A percentile compares a stretch with the other conserved stretches of the same genome.
Evolutionary conservation across 345 rosid genomes (phyloP).

Genomic region (Rhizophora apiculata): DNA sequence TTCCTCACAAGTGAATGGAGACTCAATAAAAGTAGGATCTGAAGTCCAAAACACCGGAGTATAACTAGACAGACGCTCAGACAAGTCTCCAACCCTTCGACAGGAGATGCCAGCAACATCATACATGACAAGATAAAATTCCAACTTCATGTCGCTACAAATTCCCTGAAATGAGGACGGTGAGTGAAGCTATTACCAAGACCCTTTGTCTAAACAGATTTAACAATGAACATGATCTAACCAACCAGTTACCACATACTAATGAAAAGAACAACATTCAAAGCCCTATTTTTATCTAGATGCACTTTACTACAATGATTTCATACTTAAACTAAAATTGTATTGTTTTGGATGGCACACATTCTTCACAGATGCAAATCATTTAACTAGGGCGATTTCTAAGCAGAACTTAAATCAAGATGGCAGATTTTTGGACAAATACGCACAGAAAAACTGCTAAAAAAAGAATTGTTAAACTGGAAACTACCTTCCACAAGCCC

Average conservation of each 20-base stretch:
- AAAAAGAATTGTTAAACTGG: not conserved
- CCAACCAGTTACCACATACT: not conserved
- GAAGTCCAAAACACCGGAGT: conserved; percentile 77
- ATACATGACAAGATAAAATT: conserved; percentile 66
- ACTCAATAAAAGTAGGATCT: conserved; percentile 34
- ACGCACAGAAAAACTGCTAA: not conserved
- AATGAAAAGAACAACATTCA: not conserved
- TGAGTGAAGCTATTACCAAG: not conserved
- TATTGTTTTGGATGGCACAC: not conserved
- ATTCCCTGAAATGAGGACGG: conserved; percentile 53
- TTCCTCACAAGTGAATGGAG: conserved; percentile 58
- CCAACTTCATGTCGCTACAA: conserved; percentile 56
- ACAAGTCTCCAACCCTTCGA: conserved; percentile 57
- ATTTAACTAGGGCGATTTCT: not conserved
- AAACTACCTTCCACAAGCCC: conserved; percentile 82
- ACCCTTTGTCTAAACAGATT: too few species aligned
- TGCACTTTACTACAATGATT: not conserved
- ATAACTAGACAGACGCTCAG: conserved; percentile 37
- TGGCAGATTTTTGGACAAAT: not conserved
- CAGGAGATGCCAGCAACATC: conserved; percentile 77
- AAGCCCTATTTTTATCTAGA: not conserved
- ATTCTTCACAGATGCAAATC: not conserved
- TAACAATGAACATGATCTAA: not conserved
- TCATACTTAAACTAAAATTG: not conserved
- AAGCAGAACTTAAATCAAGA: too few species aligned